These are phyloP conservation scores for Limtongia smithiae DNA, from an alignment of 805 yeast genomes.

Conservation along the genomic window DNA sequence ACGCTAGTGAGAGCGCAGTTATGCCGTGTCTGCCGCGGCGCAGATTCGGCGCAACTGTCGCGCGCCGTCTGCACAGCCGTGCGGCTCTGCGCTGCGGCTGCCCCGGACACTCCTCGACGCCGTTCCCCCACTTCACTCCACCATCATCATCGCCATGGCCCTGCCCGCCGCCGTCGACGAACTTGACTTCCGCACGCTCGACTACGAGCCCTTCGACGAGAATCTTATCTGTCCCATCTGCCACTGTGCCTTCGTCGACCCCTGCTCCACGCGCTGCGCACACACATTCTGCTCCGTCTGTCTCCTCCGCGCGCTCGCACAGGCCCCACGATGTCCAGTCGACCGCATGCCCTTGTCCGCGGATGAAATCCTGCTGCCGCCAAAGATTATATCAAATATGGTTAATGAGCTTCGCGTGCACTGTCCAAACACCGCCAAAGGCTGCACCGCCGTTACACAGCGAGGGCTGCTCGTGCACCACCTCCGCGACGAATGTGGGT, in stretches of 20 bases:
- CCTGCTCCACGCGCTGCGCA: slow-evolving; percentile 59
- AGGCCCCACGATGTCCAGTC: slow-evolving; percentile 49
- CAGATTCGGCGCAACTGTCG: no score
- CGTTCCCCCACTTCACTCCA: no score
- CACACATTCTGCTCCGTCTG: slow-evolving; percentile 65
- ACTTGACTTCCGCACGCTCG: slow-evolving; percentile 15
- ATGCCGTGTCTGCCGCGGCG: no score
- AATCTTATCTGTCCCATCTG: slow-evolving; percentile 56
- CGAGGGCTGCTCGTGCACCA: slow-evolving; percentile 59
- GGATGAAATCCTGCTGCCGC: slow-evolving; percentile 48
- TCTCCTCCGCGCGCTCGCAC: slow-evolving; percentile 35
- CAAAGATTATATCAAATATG: slow-evolving; percentile 55
- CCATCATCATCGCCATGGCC: background rate
- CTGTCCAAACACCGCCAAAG: slow-evolving; percentile 52
- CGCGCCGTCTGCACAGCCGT: no score
- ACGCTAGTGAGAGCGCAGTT: no score
- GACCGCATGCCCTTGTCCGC: slow-evolving; percentile 52
- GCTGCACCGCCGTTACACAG: slow-evolving; percentile 56
- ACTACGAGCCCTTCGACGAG: slow-evolving; percentile 24
- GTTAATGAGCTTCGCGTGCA: slow-evolving; percentile 57
- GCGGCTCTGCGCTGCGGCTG: no score
- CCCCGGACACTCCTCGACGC: no score
- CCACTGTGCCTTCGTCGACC: slow-evolving; percentile 58
- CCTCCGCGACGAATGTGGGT: slow-evolving; percentile 42
- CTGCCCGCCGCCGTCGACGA: background rate